A percentile compares a stretch with the other conserved stretches of the same genome.
Conservation (phyloP, 116 monocot species). For the Cymodocea nodosa region DNA sequence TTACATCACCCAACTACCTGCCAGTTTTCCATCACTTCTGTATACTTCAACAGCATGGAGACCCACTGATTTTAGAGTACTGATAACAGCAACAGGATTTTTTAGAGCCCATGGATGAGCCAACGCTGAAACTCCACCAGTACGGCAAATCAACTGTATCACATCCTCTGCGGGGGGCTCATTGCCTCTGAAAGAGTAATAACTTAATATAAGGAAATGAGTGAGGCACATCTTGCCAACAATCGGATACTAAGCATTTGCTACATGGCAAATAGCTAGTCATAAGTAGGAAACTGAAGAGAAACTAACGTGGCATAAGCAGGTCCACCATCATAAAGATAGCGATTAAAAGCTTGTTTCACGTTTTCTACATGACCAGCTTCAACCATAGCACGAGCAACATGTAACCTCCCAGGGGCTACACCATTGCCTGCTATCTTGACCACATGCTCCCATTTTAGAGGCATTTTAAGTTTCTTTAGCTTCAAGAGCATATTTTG, state of each 20-base stretch:
- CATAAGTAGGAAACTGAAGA: slow-evolving; percentile 5
- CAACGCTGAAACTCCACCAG: slow-evolving; percentile 75
- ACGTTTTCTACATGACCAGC: slow-evolving; percentile 73
- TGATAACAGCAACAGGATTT: slow-evolving; percentile 51
- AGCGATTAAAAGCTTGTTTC: slow-evolving; percentile 72
- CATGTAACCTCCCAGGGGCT: slow-evolving; percentile 85
- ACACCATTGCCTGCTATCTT: slow-evolving; percentile 87
- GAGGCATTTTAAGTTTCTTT: slow-evolving; percentile 52
- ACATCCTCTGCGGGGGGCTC: slow-evolving; percentile 70
- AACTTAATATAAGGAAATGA: neutral
- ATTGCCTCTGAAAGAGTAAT: slow-evolving; percentile 35
- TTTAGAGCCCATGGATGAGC: slow-evolving; percentile 93
- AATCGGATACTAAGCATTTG: neutral
- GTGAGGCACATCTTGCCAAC: neutral
- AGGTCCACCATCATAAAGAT: slow-evolving; percentile 84
- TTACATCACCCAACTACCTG: slow-evolving; percentile 16
- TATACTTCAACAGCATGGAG: slow-evolving; percentile 90
- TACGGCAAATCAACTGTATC: slow-evolving; percentile 52
- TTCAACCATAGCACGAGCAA: slow-evolving; percentile 88
- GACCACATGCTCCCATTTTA: slow-evolving; percentile 77
- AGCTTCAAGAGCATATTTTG: slow-evolving; percentile 72
- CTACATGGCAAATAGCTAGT: neutral
- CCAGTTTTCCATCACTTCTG: slow-evolving; percentile 70
- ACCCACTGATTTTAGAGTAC: slow-evolving; percentile 50
- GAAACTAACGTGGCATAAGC: slow-evolving; percentile 69